Conservation (phyloP, 1,284 basidiomycete species). For the Moesziomyces globuligerus region DNA sequence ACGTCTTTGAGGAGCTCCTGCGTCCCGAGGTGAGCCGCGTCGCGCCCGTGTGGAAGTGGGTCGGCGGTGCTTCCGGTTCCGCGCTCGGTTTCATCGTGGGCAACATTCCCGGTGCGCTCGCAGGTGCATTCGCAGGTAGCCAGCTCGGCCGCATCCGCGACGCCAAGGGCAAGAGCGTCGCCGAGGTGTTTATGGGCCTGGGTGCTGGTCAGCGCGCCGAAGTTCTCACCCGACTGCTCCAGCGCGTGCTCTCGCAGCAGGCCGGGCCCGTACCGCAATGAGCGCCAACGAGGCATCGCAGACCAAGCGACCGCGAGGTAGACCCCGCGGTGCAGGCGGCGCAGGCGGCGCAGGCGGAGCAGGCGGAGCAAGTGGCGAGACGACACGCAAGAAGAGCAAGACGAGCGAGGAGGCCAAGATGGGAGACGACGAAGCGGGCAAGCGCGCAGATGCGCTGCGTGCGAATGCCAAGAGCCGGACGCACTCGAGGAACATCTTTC, state of each 20-base stretch:
- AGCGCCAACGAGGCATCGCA: background rate
- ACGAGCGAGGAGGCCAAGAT: too few relatives aligned
- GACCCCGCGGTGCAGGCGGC: conserved; percentile 4
- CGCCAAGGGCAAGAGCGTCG: conserved; percentile 65
- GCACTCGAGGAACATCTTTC: conserved; percentile 6
- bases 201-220: conserved; percentile 83
- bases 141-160: conserved; percentile 63
- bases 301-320: background rate
- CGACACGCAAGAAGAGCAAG: conserved; percentile 1
- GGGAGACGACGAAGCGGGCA: background rate
- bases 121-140: conserved; percentile 62
- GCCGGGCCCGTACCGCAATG: conserved; percentile 27
- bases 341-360: background rate
- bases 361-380: background rate
- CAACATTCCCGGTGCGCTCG: conserved; percentile 56
- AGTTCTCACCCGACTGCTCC: conserved; percentile 81
- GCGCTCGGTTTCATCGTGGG: conserved; percentile 63
- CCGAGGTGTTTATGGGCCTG: conserved; percentile 82
- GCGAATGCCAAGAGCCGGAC: conserved; percentile 9
- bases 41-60: conserved; percentile 53
- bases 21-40: conserved; percentile 63
- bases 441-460: background rate
- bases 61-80: conserved; percentile 58
- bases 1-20: conserved; percentile 65
- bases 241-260: conserved; percentile 77